phyloP scores from a whole-genome alignment of 768 basidiomycete species.

The Dacryopinax spathularia region DNA sequence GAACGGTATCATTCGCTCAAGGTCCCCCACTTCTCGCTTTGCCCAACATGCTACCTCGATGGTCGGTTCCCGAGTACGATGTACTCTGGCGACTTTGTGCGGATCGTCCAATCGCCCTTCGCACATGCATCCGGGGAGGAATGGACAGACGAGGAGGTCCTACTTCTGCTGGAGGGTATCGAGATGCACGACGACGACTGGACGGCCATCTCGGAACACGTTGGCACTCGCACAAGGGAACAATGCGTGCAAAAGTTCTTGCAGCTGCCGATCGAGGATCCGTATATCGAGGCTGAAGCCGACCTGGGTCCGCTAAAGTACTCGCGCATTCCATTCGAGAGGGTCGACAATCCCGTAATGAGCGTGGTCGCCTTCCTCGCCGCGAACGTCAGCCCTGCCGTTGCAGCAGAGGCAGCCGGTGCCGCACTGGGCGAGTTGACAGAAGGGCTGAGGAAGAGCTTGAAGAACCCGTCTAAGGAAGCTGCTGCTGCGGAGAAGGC shows the following conservation, averaged over 20 bases:
- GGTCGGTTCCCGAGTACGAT: slow-evolving; percentile 92
- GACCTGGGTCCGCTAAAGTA: slow-evolving; percentile 63
- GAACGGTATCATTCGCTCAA: slow-evolving; percentile 87
- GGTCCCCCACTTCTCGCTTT: slow-evolving; percentile 81
- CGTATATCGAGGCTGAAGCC: slow-evolving; percentile 64
- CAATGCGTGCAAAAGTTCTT: slow-evolving; percentile 94
- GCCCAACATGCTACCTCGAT: slow-evolving; percentile 83
- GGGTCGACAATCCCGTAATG: slow-evolving; percentile 96
- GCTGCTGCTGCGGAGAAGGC: slow-evolving; percentile 20
- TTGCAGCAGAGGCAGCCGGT: slow-evolving; percentile 89
- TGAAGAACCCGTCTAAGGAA: slow-evolving; percentile 15
- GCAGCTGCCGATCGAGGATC: slow-evolving; percentile 90
- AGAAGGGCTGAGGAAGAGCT: slow-evolving; percentile 34
- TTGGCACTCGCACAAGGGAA: slow-evolving; percentile 78
- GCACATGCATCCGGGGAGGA: slow-evolving; percentile 33
- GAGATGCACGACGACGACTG: slow-evolving; percentile 99
- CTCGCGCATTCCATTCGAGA: slow-evolving; percentile 75
- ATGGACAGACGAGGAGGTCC: slow-evolving; percentile 84
- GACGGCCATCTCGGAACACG: slow-evolving; percentile 83
- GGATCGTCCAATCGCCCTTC: slow-evolving; percentile 38
- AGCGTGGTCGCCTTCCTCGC: slow-evolving; percentile 95
- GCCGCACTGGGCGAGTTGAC: slow-evolving; percentile 71
- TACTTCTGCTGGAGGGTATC: slow-evolving; percentile 83
- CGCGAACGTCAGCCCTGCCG: slow-evolving; percentile 74
- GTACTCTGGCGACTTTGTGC: slow-evolving; percentile 96